phyloP scores from a whole-genome alignment of 805 yeast genomes.

The Monosporozyma servazzii region DNA sequence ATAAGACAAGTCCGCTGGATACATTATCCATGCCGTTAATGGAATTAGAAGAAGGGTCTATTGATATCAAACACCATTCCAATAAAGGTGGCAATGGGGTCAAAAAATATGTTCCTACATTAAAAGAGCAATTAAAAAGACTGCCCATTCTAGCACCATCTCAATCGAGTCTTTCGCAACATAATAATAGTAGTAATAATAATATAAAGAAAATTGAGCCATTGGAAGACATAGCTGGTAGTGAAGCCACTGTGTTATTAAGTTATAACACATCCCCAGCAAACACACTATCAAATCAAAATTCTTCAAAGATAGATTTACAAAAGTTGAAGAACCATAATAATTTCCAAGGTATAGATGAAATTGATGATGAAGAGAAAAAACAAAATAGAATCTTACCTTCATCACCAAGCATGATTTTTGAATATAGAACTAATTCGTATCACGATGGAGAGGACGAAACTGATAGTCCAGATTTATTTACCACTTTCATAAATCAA shows the following conservation, averaged over 20 bases:
- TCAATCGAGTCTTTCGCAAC: not conserved
- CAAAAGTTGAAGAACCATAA: not conserved
- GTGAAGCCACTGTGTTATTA: slow-evolving; percentile 8
- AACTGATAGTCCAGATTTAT: slow-evolving; percentile 16
- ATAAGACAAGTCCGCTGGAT: slow-evolving; percentile 27
- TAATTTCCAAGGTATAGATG: slow-evolving; percentile 4
- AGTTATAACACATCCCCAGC: slow-evolving; percentile 7
- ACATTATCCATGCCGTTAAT: slow-evolving; percentile 29
- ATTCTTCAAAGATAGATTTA: not conserved
- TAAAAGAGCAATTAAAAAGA: slow-evolving; percentile 26
- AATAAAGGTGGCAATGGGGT: not conserved
- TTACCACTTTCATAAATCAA: slow-evolving; percentile 17
- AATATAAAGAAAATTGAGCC: not conserved
- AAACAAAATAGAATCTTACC: slow-evolving; percentile 25
- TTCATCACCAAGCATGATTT: slow-evolving; percentile 28
- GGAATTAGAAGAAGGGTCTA: slow-evolving; percentile 19
- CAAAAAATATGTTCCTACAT: slow-evolving; percentile 7
- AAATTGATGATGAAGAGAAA: slow-evolving; percentile 17
- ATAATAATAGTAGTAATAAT: not conserved
- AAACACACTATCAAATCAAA: not conserved
- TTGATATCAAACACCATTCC: not conserved
- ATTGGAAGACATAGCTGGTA: slow-evolving; percentile 1
- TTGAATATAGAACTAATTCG: slow-evolving; percentile 13
- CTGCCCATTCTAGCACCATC: slow-evolving; percentile 17
- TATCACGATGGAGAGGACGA: slow-evolving; percentile 7